Base-by-base conservation (phyloP, 164 flowering plant species). In the Macadamia tetraphylla region DNA sequence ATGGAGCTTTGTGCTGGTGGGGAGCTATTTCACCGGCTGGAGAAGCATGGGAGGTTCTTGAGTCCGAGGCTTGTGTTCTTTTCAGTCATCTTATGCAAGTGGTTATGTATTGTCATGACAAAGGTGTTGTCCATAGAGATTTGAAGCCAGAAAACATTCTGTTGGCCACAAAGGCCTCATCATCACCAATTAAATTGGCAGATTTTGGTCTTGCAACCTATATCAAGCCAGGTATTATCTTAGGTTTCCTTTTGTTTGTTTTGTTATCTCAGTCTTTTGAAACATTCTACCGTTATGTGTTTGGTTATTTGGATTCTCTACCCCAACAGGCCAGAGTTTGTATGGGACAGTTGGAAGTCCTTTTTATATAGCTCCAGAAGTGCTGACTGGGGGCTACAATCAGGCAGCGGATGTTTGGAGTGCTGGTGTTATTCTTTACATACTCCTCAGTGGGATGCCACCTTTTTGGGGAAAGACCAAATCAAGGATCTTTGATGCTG, bases 381-480 rank as follows among this genome's bases (percentile, higher is more conserved):
- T 90, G 31, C 70, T 90, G 62, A 65, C 84, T 9, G 90, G 96
- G 66, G 91, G 88, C 9, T 90, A 90, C 77, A 79, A 83, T 65
- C 81, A 88, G 78, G 86, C 87, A 31, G 93, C 88, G 14, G 96
- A 90, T 84, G 83, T 90, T 13, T 90, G 92, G 92, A 89, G 92
- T 74, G 84, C 92, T 3, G 96, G 96, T 3, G 93, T 90, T 32
- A 90, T 90, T 70, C 90, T 90, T 67, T 90, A 90, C 79, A 90
- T 90, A 77, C 90, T 88, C 73, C 80, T 90, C 6, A 84, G 93
- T 75, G 90, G 90, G 55, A 76, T 78, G 78, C 96, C 96, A 0
- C 96, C 96, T n/a, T 90, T 90, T 72, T 88, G 91, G 88, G 96
- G 96, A 42, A 85, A 87, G 76, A 87, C 95, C 13, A 87, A 86